Conservation (phyloP, 73 alveolate genomes). For the Loxodes magnus region DNA sequence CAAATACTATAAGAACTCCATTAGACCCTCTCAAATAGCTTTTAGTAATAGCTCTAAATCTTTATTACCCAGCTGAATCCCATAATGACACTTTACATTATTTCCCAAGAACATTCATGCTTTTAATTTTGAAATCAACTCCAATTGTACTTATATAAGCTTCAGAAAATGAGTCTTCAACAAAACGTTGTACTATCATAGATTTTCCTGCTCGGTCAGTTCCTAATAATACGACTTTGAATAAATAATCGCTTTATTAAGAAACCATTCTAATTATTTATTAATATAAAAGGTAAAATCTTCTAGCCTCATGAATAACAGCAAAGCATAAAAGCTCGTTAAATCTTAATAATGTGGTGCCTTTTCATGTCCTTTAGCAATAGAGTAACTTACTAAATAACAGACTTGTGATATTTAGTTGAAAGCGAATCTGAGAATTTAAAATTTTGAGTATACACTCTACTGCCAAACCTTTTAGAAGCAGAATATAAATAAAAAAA, state of each 20-base stretch:
- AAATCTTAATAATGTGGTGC: too few relatives aligned
- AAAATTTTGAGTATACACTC: too few relatives aligned
- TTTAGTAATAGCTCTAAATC: slow-evolving; percentile 59
- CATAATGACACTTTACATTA: slow-evolving; percentile 43
- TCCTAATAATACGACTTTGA: slow-evolving; percentile 70
- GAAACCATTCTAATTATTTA: too few relatives aligned
- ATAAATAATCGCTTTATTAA: slow-evolving; percentile 72
- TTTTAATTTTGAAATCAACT: slow-evolving; percentile 63
- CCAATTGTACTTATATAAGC: slow-evolving; percentile 78
- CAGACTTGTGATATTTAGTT: too few relatives aligned
- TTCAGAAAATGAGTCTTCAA: slow-evolving; percentile 74
- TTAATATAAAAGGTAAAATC: too few relatives aligned
- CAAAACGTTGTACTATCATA: slow-evolving; percentile 59
- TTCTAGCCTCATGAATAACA: too few relatives aligned
- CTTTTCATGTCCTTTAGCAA: too few relatives aligned
- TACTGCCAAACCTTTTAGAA: too few relatives aligned
- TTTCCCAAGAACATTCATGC: slow-evolving; percentile 22
- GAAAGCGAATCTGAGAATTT: too few relatives aligned
- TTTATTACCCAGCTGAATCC: slow-evolving; percentile 38
- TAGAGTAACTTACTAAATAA: too few relatives aligned
- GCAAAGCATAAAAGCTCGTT: too few relatives aligned
- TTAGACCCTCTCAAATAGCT: slow-evolving; percentile 41
- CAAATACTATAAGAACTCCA: slow-evolving; percentile 28
- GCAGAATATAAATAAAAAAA: too few relatives aligned
- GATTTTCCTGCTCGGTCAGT: slow-evolving; percentile 80